A percentile compares a stretch with the other conserved stretches of the same genome.
Evolutionary conservation across 2,329 filamentous ascomycete species (phyloP).

Genomic region (Fusarium veterinarium): DNA sequence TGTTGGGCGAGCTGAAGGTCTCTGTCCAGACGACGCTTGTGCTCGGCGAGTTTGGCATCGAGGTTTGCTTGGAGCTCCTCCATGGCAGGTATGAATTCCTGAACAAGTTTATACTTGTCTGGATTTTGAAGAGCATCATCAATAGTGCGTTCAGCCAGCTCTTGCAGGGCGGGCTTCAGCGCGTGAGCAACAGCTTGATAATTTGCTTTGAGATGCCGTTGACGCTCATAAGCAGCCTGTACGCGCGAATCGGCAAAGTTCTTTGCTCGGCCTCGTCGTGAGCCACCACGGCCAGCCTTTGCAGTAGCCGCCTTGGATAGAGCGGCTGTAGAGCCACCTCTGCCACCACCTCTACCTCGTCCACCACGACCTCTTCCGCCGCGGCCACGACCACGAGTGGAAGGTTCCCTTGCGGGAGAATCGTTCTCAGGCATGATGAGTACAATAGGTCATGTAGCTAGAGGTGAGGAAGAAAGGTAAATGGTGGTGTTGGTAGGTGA

Average conservation of each 20-base stretch:
- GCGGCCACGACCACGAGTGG: conserved; percentile 52
- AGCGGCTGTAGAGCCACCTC: conserved; percentile 48
- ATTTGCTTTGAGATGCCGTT: conserved; percentile 73
- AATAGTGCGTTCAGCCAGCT: conserved; percentile 71
- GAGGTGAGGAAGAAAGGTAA: conserved; percentile 14
- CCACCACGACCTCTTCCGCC: conserved; percentile 48
- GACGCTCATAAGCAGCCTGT: conserved; percentile 71
- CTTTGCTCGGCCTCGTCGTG: conserved; percentile 65
- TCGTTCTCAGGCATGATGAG: conserved; percentile 54
- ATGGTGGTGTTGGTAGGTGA: conserved; percentile 18
- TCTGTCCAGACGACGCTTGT: conserved; percentile 49
- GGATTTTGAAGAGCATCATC: conserved; percentile 67
- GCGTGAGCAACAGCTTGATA: conserved; percentile 72
- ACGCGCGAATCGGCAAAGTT: conserved; percentile 65
- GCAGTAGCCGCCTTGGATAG: conserved; percentile 49
- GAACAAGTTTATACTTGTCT: conserved; percentile 62
- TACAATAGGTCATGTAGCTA: conserved; percentile 49
- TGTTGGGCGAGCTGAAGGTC: conserved; percentile 55
- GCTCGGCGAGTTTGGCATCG: conserved; percentile 47
- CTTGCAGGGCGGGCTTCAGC: conserved; percentile 72
- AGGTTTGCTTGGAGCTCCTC: conserved; percentile 58
- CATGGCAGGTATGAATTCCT: conserved; percentile 64
- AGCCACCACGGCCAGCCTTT: conserved; percentile 54
- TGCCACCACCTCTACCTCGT: conserved; percentile 47
- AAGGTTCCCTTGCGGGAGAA: conserved; percentile 52